Conservation (phyloP, 768 basidiomycete species). For the Russula virescens region DNA sequence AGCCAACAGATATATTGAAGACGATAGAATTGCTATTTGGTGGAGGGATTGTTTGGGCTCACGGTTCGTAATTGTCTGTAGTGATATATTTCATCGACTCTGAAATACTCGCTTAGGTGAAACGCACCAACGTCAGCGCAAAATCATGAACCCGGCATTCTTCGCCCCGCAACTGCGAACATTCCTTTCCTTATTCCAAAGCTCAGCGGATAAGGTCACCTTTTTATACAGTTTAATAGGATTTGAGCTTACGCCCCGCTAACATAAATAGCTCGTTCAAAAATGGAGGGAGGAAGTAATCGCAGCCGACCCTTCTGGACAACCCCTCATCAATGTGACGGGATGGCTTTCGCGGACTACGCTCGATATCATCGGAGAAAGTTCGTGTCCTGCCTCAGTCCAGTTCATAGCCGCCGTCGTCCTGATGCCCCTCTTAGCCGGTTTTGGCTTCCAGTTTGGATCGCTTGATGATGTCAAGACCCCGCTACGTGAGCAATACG, state of each 20-base stretch:
- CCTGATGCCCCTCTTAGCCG: constrained; percentile 12
- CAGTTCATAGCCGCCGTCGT: not conserved
- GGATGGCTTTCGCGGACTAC: constrained; percentile 27
- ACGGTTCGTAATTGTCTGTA: constrained; percentile 17
- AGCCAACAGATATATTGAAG: constrained; percentile 4
- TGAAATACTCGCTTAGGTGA: constrained; percentile 15
- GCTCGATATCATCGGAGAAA: constrained; percentile 28
- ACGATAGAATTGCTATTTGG: constrained; percentile 21
- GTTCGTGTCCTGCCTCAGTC: constrained; percentile 1
- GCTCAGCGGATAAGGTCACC: constrained; percentile 22
- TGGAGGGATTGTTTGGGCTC: constrained; percentile 20
- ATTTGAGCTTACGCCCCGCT: not conserved
- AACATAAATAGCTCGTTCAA: constrained; percentile 21
- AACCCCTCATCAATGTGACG: constrained; percentile 19
- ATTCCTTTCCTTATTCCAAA: constrained; percentile 25
- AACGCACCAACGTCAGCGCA: constrained; percentile 25
- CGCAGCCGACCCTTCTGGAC: not conserved
- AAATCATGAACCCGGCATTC: constrained; percentile 29
- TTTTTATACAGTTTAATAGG: not conserved
- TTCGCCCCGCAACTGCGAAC: constrained; percentile 25
- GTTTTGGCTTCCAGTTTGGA: constrained; percentile 26
- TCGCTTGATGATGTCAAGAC: constrained; percentile 25
- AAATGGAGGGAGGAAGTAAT: constrained; percentile 26
- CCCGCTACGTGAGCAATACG: constrained; percentile 23
- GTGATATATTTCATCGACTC: not conserved